Evolutionary conservation across 164 flowering plant species (phyloP).

Genomic region (Malania oleifera): DNA sequence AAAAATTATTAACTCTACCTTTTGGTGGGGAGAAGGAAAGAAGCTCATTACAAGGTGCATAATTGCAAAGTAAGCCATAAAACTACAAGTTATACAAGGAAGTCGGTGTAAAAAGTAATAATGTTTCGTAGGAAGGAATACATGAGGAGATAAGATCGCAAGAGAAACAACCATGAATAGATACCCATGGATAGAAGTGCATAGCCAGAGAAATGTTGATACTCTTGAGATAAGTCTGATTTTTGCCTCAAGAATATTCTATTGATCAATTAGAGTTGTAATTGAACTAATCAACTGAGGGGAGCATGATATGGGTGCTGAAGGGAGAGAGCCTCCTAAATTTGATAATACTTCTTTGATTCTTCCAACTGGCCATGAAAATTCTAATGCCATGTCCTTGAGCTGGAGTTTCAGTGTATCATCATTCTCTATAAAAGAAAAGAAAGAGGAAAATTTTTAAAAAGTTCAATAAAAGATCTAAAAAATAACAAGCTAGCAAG

Average conservation of each 20-base stretch:
- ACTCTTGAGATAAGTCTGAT: slow-evolving; percentile 69
- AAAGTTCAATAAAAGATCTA: neutral
- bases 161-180: neutral
- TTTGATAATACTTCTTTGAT: slow-evolving; percentile 45
- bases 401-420: slow-evolving; percentile 58
- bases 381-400: slow-evolving; percentile 64
- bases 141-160: neutral
- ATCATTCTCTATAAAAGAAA: slow-evolving; percentile 33
- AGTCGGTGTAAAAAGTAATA: no score
- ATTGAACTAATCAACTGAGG: slow-evolving; percentile 38
- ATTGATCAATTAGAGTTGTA: slow-evolving; percentile 58
- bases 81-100: no score
- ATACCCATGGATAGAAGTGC: slow-evolving; percentile 74
- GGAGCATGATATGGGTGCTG: slow-evolving; percentile 50
- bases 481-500: neutral
- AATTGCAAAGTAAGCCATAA: no score
- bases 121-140: no score
- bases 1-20: no score
- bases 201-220: slow-evolving; percentile 79
- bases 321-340: slow-evolving; percentile 24
- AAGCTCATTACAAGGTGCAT: no score
- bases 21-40: no score
- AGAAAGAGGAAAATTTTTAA: neutral
- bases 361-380: slow-evolving; percentile 71
- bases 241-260: slow-evolving; percentile 75